Evolutionary conservation across 768 basidiomycete genomes (phyloP).

Genomic region (Roridomyces roridus): DNA sequence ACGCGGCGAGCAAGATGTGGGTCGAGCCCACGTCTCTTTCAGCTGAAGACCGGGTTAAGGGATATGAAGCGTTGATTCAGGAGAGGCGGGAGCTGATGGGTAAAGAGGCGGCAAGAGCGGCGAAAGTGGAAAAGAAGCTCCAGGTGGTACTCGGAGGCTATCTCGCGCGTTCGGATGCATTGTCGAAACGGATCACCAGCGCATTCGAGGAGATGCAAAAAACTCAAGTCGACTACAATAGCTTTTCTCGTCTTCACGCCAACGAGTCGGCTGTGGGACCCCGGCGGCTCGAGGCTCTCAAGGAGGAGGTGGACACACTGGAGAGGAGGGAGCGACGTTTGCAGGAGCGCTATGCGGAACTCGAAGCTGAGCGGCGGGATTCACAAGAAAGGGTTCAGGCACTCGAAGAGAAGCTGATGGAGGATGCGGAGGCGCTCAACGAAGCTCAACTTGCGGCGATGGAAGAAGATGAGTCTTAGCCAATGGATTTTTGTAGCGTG

Average conservation of each 20-base stretch:
- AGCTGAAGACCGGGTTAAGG: constrained; percentile 62
- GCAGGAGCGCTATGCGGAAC: constrained; percentile 85
- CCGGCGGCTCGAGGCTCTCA: constrained; percentile 74
- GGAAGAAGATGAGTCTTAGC: constrained; percentile 43
- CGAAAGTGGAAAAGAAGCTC: constrained; percentile 92
- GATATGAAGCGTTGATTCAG: constrained; percentile 66
- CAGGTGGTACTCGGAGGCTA: constrained; percentile 91
- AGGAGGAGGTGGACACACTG: constrained; percentile 86
- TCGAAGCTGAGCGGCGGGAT: constrained; percentile 73
- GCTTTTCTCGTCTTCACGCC: constrained; percentile 73
- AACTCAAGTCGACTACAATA: constrained; percentile 74
- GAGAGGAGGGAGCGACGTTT: constrained; percentile 78
- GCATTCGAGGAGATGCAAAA: constrained; percentile 76
- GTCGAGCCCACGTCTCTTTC: constrained; percentile 68
- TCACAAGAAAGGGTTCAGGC: constrained; percentile 59
- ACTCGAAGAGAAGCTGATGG: constrained; percentile 89
- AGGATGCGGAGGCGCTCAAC: constrained; percentile 81
- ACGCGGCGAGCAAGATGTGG: constrained; percentile 64
- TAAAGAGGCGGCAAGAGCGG: constrained; percentile 79
- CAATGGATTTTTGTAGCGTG: constrained; percentile 10
- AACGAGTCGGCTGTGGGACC: constrained; percentile 83
- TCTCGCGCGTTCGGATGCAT: constrained; percentile 70
- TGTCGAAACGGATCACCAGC: constrained; percentile 66
- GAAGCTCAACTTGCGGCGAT: constrained; percentile 75
- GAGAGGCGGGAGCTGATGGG: constrained; percentile 74